Conservation (phyloP, 768 basidiomycete genomes). For the Chalciporus piperatus region DNA sequence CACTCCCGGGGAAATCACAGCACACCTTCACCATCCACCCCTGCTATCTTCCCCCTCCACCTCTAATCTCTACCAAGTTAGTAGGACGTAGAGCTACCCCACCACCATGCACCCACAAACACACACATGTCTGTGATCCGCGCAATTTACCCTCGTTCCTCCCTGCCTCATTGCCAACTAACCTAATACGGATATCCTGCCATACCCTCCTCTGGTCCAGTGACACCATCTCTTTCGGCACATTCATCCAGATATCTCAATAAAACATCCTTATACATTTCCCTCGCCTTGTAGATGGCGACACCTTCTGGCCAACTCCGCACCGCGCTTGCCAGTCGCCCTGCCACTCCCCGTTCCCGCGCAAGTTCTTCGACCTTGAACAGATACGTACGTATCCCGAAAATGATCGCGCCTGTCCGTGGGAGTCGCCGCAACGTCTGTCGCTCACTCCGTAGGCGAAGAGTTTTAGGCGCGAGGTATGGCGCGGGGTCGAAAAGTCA, state of each 20-base stretch:
- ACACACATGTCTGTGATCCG: not conserved
- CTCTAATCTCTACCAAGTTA: not conserved
- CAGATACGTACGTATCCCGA: conserved; percentile 68
- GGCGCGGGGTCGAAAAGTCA: conserved; percentile 21
- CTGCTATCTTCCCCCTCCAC: not conserved
- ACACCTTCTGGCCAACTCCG: conserved; percentile 67
- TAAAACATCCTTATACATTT: conserved; percentile 22
- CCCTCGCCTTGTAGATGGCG: conserved; percentile 26
- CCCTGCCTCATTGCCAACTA: conserved; percentile 6
- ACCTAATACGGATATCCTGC: conserved; percentile 10
- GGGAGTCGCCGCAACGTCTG: conserved; percentile 67
- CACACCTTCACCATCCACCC: not conserved
- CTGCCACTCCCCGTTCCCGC: conserved; percentile 56
- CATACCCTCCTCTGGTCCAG: not conserved
- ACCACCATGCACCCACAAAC: not conserved
- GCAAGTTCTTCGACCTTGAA: conserved; percentile 50
- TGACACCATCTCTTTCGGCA: conserved; percentile 8
- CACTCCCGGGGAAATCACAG: not conserved
- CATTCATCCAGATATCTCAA: conserved; percentile 18
- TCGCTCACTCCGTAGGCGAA: conserved; percentile 61
- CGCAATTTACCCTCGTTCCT: conserved; percentile 3
- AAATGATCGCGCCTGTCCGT: conserved; percentile 59
- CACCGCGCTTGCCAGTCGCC: conserved; percentile 60
- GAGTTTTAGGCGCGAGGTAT: conserved; percentile 36
- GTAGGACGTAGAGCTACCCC: not conserved